phyloP scores from a whole-genome alignment of 192 early-diverging fungal species.

The Chytriomyces sp. region DNA sequence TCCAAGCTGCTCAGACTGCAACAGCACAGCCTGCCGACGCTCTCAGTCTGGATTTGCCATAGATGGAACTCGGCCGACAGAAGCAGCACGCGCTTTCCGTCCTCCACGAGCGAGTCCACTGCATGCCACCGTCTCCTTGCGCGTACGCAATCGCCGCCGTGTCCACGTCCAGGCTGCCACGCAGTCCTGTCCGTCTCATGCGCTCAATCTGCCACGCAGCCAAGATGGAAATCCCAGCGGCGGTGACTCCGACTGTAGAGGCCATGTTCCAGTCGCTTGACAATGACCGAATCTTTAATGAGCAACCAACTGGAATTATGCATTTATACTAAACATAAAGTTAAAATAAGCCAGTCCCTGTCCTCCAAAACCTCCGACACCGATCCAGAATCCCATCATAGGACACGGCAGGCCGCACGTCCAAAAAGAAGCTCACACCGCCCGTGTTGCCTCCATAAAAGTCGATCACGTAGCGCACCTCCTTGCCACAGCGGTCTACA shows the following conservation, averaged over 20 bases:
- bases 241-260: no score
- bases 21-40: neutral
- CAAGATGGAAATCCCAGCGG: no score
- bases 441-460: conserved; percentile 74
- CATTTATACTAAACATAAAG: neutral
- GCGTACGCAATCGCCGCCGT: no score
- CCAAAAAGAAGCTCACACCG: conserved; percentile 73
- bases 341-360: conserved; percentile 41
- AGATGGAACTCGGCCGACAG: no score
- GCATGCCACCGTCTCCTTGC: no score
- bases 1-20: neutral
- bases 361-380: conserved; percentile 44
- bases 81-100: no score
- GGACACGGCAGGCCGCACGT: conserved; percentile 83
- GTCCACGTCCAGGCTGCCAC: no score
- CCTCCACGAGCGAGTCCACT: no score
- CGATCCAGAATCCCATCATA: conserved; percentile 59
- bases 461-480: conserved; percentile 95
- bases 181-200: no score
- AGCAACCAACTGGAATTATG: neutral
- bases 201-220: no score
- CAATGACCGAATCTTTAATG: neutral
- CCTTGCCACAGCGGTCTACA: conserved; percentile 85
- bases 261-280: no score
- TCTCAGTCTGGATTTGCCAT: no score